Evolutionary conservation across 2,329 filamentous ascomycete species (phyloP), one percentile per base, ranked within the genome.

Genomic region (Pleoardoris graminearum): DNA sequence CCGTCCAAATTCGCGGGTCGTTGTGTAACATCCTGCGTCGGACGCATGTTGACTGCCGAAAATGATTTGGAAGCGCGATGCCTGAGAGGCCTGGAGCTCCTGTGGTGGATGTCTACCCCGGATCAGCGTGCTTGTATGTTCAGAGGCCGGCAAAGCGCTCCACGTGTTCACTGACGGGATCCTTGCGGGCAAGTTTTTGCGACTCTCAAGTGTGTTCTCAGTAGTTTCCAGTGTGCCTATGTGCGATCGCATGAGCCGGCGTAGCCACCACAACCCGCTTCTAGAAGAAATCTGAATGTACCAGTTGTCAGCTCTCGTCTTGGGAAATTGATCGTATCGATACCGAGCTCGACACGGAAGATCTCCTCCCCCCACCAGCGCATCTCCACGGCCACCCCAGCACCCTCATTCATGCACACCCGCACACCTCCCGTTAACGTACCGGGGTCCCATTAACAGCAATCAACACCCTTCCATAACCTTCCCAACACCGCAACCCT

Each of bases 381-480:
- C 35, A 37, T 12, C 17, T 11, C 21, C 36, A 39, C 22, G 22
- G 3, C 21, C 21, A 3, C 7, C 25, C 38, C 23, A 21, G 29
- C 21, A 25, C 14, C 21, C 19, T 2, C 43, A 17, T 36, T 32
- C 27, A 44, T 33, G 19, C 41, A 19, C 21, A 19, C 22, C 22
- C 17, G 14, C 14, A 17, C 10, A 23, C 14, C n/a, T n/a, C 33
- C 17, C 22, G 29, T 21, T 47, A 47, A 14, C 16, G 21, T 14
- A 29, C 33, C 33, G 29, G 44, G 44, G 44, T 47, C 32, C 2
- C n/a, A 32, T 37, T 47, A 47, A 29, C 44, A 47, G 44, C 44
- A 47, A 47, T 47, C 44, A n/a, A 47, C 33, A n/a, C 8, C 1
- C 16, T 17, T 16, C 33, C 10, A 5, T 8, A 30, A 47, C 22